Evolutionary conservation across 2,329 filamentous ascomycete species (phyloP).

Genomic region (Colletotrichum echinochloae): DNA sequence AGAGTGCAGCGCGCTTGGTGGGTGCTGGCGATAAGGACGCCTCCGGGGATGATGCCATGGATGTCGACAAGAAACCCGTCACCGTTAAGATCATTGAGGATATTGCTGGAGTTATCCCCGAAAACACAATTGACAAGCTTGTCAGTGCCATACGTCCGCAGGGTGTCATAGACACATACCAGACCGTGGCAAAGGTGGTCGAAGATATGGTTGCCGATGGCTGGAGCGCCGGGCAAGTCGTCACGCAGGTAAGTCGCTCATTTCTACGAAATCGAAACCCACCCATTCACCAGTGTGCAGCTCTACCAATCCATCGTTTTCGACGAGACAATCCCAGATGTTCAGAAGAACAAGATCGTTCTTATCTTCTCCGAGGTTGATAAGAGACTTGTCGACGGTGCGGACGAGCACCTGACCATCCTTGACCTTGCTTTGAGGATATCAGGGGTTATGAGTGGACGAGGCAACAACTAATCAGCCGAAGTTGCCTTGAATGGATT

Average conservation of each 20-base stretch:
- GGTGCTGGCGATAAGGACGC: slow-evolving; percentile 69
- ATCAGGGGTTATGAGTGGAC: slow-evolving; percentile 74
- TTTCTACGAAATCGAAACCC: neutral
- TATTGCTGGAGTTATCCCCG: slow-evolving; percentile 94
- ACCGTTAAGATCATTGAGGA: slow-evolving; percentile 88
- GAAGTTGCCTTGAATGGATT: neutral
- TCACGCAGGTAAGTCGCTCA: slow-evolving; percentile 73
- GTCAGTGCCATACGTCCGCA: slow-evolving; percentile 81
- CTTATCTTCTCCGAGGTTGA: slow-evolving; percentile 93
- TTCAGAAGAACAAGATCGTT: slow-evolving; percentile 91
- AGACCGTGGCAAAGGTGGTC: slow-evolving; percentile 80
- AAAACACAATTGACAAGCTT: slow-evolving; percentile 76
- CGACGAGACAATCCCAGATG: slow-evolving; percentile 85
- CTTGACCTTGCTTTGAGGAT: slow-evolving; percentile 87
- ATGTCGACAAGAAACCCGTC: slow-evolving; percentile 70
- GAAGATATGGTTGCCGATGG: slow-evolving; percentile 95
- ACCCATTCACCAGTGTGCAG: slow-evolving; percentile 53
- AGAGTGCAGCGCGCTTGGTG: slow-evolving; percentile 91
- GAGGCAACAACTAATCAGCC: slow-evolving; percentile 42
- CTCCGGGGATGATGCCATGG: slow-evolving; percentile 72
- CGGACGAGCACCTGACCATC: slow-evolving; percentile 93
- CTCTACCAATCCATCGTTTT: slow-evolving; percentile 86
- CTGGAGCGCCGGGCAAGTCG: slow-evolving; percentile 92
- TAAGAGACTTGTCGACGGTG: slow-evolving; percentile 92
- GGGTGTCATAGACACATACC: slow-evolving; percentile 74